Percentiles rank a stretch among this genome's conserved stretches.
phyloP scores from a whole-genome alignment of 768 basidiomycete genomes.

The Amanita subjunquillea region DNA sequence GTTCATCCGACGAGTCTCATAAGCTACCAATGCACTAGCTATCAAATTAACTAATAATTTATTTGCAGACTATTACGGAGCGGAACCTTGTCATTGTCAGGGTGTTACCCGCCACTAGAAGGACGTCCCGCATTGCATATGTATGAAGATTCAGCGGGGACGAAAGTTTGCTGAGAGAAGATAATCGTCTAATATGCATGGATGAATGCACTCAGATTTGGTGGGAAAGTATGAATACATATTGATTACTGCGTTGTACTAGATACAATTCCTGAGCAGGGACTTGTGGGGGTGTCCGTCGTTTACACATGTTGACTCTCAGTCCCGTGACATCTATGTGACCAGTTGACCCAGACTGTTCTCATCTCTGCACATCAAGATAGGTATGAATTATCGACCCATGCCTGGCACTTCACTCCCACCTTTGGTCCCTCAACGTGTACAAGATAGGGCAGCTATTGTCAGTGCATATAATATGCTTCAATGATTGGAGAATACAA shows the following conservation, averaged over 20 bases:
- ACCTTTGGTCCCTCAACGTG: background rate
- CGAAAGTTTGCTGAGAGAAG: too few relatives aligned
- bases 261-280: too few relatives aligned
- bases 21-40: background rate
- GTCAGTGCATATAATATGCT: conserved; percentile 14
- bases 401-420: conserved; percentile 5
- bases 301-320: too few relatives aligned
- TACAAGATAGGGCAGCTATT: background rate
- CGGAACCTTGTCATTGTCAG: background rate
- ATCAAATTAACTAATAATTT: background rate
- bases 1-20: background rate
- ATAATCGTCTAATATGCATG: too few relatives aligned
- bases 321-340: too few relatives aligned
- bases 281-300: too few relatives aligned
- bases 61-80: background rate
- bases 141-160: background rate
- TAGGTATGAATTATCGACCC: too few relatives aligned
- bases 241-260: too few relatives aligned
- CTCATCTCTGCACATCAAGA: too few relatives aligned
- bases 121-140: background rate
- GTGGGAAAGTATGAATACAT: too few relatives aligned
- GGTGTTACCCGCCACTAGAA: background rate
- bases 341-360: too few relatives aligned
- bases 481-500: conserved; percentile 9
- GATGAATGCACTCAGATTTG: too few relatives aligned